These are phyloP conservation scores for Kazachstania kunashirensis DNA, from an alignment of 805 yeast species.

Conservation along the genomic window DNA sequence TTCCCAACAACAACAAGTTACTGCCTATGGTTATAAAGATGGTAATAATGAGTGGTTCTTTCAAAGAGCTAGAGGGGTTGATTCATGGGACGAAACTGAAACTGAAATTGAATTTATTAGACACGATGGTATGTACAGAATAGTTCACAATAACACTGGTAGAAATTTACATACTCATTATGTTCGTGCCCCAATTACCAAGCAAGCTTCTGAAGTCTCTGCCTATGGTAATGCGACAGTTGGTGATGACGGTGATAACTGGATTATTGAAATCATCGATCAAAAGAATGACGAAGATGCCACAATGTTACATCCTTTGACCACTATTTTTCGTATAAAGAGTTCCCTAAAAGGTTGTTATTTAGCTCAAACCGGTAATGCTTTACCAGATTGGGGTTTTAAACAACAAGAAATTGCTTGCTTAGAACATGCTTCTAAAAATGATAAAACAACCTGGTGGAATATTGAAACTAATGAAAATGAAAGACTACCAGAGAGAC, in stretches of 20 bases:
- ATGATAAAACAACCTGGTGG: constrained; percentile 89
- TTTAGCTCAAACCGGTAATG: constrained; percentile 59
- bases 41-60: constrained; percentile 74
- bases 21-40: constrained; percentile 87
- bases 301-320: constrained; percentile 57
- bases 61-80: constrained; percentile 44
- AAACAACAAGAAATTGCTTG: constrained; percentile 77
- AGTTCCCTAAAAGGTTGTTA: constrained; percentile 62
- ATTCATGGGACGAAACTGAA: constrained; percentile 24
- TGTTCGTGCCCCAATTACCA: constrained; percentile 64
- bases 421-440: constrained; percentile 46
- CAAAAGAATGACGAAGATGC: constrained; percentile 47
- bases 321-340: constrained; percentile 60
- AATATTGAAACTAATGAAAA: constrained; percentile 66
- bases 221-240: constrained; percentile 67
- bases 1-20: constrained; percentile 86
- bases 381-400: constrained; percentile 77
- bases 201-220: constrained; percentile 67
- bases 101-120: constrained; percentile 33
- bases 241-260: constrained; percentile 80
- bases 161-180: constrained; percentile 77
- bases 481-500: constrained; percentile 47
- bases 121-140: constrained; percentile 59
- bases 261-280: constrained; percentile 76
- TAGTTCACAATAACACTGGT: constrained; percentile 61